These are phyloP conservation scores for Cenchrus americanus DNA, from an alignment of 176 grass and related monocot genomes.

Conservation along the genomic window DNA sequence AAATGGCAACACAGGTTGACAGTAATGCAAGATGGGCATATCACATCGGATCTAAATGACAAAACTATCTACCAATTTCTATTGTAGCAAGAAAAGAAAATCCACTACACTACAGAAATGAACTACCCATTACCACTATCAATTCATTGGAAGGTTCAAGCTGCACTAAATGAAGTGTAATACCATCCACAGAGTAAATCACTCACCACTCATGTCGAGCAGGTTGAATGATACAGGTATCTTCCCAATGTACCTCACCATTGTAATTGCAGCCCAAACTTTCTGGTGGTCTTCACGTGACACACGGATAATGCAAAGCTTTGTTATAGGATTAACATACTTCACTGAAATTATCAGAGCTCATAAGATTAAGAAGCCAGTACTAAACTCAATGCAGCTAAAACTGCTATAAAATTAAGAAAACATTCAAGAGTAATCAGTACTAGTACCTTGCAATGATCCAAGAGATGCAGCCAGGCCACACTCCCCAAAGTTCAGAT, in stretches of 20 bases:
- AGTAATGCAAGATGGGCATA: neutral
- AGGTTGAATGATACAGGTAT: slow-evolving; percentile 69
- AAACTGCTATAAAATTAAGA: neutral
- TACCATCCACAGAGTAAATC: neutral
- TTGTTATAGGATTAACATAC: slow-evolving; percentile 77
- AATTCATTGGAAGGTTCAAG: neutral
- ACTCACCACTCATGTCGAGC: slow-evolving; percentile 78
- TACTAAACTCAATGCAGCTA: neutral
- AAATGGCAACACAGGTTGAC: neutral
- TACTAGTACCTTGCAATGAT: slow-evolving; percentile 68
- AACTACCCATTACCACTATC: neutral
- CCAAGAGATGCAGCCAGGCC: slow-evolving; percentile 65
- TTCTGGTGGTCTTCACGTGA: slow-evolving; percentile 77
- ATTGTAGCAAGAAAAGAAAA: neutral
- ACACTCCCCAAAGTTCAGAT: slow-evolving; percentile 88
- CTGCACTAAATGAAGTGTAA: neutral
- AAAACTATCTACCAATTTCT: neutral
- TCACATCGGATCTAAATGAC: neutral
- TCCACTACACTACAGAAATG: neutral
- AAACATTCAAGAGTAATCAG: neutral
- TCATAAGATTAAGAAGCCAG: neutral
- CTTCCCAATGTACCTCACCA: slow-evolving; percentile 68
- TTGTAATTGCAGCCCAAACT: slow-evolving; percentile 69
- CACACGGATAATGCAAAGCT: slow-evolving; percentile 67
- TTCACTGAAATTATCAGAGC: slow-evolving; percentile 54